phyloP scores from a whole-genome alignment of 164 flowering plant genomes.

The Stephania yunnanensis region DNA sequence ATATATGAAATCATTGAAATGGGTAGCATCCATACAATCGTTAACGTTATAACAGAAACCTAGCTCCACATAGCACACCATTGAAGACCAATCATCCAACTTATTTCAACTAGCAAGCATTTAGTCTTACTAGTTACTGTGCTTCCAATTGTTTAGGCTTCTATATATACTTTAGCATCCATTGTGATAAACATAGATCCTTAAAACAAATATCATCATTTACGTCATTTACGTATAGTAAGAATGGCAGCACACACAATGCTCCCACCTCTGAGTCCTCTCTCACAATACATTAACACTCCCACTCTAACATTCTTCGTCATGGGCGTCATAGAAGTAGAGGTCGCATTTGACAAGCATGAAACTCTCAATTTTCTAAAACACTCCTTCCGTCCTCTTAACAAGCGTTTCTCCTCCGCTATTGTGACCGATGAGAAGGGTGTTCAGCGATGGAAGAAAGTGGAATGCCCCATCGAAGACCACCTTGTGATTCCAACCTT shows the following conservation, averaged over 20 bases:
- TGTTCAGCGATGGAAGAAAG: slow-evolving; percentile 17
- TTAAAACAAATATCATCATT: too few relatives aligned
- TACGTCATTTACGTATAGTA: neutral
- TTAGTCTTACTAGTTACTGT: neutral
- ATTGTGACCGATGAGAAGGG: slow-evolving; percentile 14
- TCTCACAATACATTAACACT: slow-evolving; percentile 11
- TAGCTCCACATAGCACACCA: too few relatives aligned
- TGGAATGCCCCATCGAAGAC: slow-evolving; percentile 5
- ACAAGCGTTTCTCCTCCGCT: slow-evolving; percentile 10
- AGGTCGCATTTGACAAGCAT: slow-evolving; percentile 4
- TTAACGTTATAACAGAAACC: too few relatives aligned
- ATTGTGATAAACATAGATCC: neutral
- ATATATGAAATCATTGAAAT: too few relatives aligned
- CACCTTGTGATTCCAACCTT: slow-evolving; percentile 12
- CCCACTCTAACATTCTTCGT: slow-evolving; percentile 6
- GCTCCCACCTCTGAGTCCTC: slow-evolving; percentile 20
- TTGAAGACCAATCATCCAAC: too few relatives aligned
- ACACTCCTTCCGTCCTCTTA: slow-evolving; percentile 5
- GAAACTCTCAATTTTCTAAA: slow-evolving; percentile 5
- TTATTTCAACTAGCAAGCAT: neutral
- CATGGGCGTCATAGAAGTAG: slow-evolving; percentile 10
- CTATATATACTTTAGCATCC: neutral
- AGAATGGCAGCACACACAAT: slow-evolving; percentile 1
- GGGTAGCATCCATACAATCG: too few relatives aligned
- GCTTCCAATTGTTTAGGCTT: neutral